Base-by-base conservation (phyloP, 345 rosid genomes). In the Populus ilicifolia region DNA sequence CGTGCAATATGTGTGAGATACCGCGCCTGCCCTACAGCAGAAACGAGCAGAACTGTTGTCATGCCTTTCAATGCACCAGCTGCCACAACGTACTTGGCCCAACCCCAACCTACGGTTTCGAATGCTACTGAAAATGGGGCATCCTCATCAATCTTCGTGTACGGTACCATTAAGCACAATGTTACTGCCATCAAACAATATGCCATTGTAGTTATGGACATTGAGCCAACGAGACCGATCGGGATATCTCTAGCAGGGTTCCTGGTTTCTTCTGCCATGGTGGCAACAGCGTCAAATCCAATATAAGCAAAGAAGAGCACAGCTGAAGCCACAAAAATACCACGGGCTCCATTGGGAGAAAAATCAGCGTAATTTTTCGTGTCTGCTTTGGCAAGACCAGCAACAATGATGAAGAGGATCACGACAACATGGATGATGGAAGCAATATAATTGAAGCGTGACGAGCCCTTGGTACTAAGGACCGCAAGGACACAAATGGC, bases 1-100 rank as follows among this genome's bases (percentile, higher is more conserved):
- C 79, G 67, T 2, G 72, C 72, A 20, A 76, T 76, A 46, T 76
- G 79, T 1, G 79, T 76, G 79, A 76, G 70, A 43, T 76, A 76
- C 48, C 79, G 52, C 25, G 79, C 72, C 67, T 76, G 79, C 21
- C 72, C 79, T 0, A 76, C 59, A 8, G 70, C 61, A 1, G 39
- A 27, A 2, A 69, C 79, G 9, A 76, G 79, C 65, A 76, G 30
- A 56, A 68, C 79, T 4, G 79, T 68, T 1, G 73, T 76, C 79
- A 76, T 76, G 12, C 79, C 79, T 27, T 68, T 68, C 54, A 76
- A 33, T 3, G 79, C 79, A 23, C 79, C 72, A 2, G 56, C 38
- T 0, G 79, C 79, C 2, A 76, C 79, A 3, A 76, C 54, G 61
- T 70, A 70, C 73, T 70, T 70, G 16, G 73, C 73, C 73, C 73